Evolutionary conservation across 768 basidiomycete genomes (phyloP), one percentile per base, ranked within the genome.

Genomic region (Calocera viscosa): DNA sequence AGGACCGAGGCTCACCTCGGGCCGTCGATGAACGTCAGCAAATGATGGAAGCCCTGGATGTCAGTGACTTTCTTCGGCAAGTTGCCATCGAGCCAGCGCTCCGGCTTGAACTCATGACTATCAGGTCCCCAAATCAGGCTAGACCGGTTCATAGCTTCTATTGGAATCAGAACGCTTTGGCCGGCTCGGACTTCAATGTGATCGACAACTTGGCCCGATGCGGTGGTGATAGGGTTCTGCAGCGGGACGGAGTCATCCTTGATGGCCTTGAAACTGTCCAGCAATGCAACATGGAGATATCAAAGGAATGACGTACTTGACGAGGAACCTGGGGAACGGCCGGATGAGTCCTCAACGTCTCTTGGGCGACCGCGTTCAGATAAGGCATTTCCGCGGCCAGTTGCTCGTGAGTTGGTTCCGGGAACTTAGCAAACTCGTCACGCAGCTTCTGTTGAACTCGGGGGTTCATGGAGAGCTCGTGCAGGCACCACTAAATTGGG

Each of bases 291-390:
- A n/a, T n/a, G n/a, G n/a, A n/a, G n/a, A n/a, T n/a, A n/a, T n/a
- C n/a, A n/a, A n/a, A n/a, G n/a, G n/a, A n/a, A n/a, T n/a, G n/a
- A 16, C 24, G 2, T 19, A 60, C 53, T 22, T 32, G 53, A 60
- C 88, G 85, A 70, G 86, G 83, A 69, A 86, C 86, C 72, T 86
- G 85, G 33, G 83, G 71, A 34, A 88, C 80, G 1, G 84, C 79
- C 17, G 86, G 82, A 70, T 86, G 84, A 49, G 86, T 72, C 30
- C 86, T 82, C 17, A 88, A 74, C 2, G 82, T 82, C 73, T 87
- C 86, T 70, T 83, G 82, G 60, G 87, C 67, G 10, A 85, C 81
- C 1, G 85, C 83, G 64, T 87, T 82, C 19, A 89, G 77, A 49
- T 86, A 77, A 0, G 84, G 82, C 68, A 60, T 60, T 22, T 60